Evolutionary conservation across 345 rosid genomes (phyloP).

Genomic region (Reutealis trisperma): DNA sequence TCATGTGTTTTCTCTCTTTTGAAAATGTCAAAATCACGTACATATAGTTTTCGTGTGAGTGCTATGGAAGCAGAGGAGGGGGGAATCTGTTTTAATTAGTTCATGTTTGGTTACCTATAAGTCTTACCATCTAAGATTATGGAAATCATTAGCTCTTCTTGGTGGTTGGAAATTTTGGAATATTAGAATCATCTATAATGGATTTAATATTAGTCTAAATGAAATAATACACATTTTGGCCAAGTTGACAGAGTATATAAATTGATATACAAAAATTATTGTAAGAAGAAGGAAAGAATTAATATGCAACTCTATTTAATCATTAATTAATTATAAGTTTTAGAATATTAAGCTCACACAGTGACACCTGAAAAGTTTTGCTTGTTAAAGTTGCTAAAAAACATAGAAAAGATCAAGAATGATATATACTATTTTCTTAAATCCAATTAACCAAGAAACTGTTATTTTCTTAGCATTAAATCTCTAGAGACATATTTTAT

Average conservation of each 20-base stretch:
- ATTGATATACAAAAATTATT: too few relatives aligned
- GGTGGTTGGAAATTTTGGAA: slow-evolving; percentile 25
- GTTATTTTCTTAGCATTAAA: too few relatives aligned
- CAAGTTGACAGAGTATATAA: not conserved
- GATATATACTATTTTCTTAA: too few relatives aligned
- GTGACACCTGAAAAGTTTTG: too few relatives aligned
- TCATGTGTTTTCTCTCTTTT: not conserved
- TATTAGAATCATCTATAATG: not conserved
- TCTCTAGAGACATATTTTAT: too few relatives aligned
- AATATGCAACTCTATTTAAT: not conserved
- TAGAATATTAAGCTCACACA: too few relatives aligned
- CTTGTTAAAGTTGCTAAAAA: too few relatives aligned
- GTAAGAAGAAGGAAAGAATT: not conserved
- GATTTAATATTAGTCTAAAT: not conserved
- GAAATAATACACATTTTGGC: not conserved
- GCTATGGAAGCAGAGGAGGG: not conserved
- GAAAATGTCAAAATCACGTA: not conserved
- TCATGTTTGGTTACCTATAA: slow-evolving; percentile 6
- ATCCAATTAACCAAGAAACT: too few relatives aligned
- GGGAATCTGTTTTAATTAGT: slow-evolving; percentile 9
- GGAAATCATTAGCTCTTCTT: slow-evolving; percentile 7
- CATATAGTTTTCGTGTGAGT: not conserved
- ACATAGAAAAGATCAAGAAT: too few relatives aligned
- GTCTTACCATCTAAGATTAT: not conserved
- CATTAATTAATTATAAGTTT: too few relatives aligned